phyloP scores from a whole-genome alignment of 148 eudicot species.

The Agrostemma githago region DNA sequence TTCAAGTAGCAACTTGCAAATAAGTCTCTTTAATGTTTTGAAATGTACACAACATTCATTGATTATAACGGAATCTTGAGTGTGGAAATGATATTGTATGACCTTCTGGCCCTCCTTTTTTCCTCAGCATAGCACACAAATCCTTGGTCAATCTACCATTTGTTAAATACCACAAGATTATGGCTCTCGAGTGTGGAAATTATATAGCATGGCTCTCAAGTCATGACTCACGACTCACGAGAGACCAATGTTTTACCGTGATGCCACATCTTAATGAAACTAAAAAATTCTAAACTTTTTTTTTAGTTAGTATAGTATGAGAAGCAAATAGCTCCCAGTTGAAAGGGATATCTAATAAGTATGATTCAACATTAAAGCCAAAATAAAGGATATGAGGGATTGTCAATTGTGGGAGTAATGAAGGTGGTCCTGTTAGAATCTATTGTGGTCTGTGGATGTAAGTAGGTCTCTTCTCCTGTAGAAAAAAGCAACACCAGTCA shows the following conservation, averaged over 20 bases:
- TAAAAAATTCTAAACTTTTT: background rate
- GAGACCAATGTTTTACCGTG: background rate
- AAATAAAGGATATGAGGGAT: background rate
- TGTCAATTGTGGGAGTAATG: conserved; percentile 25
- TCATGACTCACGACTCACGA: background rate
- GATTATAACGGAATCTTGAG: background rate
- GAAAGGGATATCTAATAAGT: conserved; percentile 4
- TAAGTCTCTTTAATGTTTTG: background rate
- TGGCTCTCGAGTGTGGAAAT: background rate
- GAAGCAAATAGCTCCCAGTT: conserved; percentile 14
- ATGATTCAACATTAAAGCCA: conserved; percentile 10
- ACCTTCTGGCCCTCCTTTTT: no score
- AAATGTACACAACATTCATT: background rate
- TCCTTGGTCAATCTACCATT: no score
- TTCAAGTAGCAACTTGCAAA: conserved; percentile 1
- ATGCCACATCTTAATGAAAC: conserved; percentile 7
- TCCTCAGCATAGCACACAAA: background rate
- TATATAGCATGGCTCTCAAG: background rate
- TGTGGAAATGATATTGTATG: background rate
- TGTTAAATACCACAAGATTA: no score
- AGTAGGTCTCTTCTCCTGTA: conserved; percentile 17
- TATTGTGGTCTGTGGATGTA: conserved; percentile 23
- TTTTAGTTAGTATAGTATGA: background rate
- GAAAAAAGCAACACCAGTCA: background rate
- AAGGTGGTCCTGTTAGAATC: conserved; percentile 28